Conservation (phyloP, 495 filamentous ascomycete species). For the Neurospora sp. region DNA sequence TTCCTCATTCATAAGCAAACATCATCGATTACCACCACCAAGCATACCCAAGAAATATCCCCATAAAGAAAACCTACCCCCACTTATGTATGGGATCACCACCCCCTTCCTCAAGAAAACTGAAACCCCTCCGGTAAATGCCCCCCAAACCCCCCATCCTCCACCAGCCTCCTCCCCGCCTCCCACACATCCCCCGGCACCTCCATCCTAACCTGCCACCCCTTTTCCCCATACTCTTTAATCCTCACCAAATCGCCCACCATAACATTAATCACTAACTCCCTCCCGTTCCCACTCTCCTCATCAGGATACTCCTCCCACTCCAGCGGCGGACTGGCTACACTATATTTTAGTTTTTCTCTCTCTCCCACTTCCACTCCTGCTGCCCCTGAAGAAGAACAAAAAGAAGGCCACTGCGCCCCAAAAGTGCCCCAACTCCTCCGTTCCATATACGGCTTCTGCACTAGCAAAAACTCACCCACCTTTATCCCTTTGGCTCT, state of each 20-base stretch:
- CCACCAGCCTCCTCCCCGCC: conserved; percentile 24
- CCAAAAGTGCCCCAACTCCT: conserved; percentile 30
- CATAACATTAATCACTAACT: conserved; percentile 28
- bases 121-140: conserved; percentile 21
- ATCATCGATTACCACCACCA: neutral
- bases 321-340: conserved; percentile 23
- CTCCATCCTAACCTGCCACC: conserved; percentile 27
- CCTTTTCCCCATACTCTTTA: conserved; percentile 24
- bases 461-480: conserved; percentile 21
- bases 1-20: neutral
- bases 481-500: conserved; percentile 8
- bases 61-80: neutral
- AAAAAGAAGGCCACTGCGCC: conserved; percentile 23
- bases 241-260: conserved; percentile 30
- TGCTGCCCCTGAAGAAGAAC: too few species aligned
- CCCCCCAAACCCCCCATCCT: conserved; percentile 15
- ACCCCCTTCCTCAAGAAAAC: neutral
- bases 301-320: conserved; percentile 27
- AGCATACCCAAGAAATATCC: neutral
- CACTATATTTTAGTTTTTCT: conserved; percentile 11
- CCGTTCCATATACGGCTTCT: conserved; percentile 35
- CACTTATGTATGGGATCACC: neutral
- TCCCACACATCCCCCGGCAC: conserved; percentile 29
- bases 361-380: too few species aligned
- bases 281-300: conserved; percentile 17